A percentile compares a stretch with the other conserved stretches of the same genome.
phyloP scores from a whole-genome alignment of 352 stramenopile species.

The Phytophthora fragariae region DNA sequence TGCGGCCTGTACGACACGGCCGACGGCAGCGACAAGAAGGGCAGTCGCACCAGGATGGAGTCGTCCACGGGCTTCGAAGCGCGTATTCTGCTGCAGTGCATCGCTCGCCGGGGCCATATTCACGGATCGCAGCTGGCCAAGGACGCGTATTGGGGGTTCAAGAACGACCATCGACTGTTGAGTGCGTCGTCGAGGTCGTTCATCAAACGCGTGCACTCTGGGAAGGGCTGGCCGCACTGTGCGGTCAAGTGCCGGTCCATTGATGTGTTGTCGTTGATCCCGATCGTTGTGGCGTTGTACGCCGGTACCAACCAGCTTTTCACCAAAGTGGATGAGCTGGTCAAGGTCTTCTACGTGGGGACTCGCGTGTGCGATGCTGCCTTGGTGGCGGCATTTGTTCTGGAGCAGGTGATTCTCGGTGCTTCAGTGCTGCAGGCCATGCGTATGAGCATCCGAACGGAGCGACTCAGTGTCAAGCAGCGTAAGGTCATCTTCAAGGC shows the following conservation, averaged over 20 bases:
- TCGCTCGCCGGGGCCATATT: slow-evolving; percentile 73
- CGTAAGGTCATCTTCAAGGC: slow-evolving; percentile 88
- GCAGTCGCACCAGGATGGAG: slow-evolving; percentile 58
- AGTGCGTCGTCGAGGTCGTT: slow-evolving; percentile 76
- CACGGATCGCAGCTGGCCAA: slow-evolving; percentile 79
- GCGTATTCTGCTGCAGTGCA: slow-evolving; percentile 76
- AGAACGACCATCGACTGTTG: slow-evolving; percentile 79
- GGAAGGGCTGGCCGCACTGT: slow-evolving; percentile 77
- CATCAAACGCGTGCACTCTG: slow-evolving; percentile 78
- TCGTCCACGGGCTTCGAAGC: slow-evolving; percentile 83
- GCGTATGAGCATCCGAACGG: slow-evolving; percentile 85
- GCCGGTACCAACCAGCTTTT: slow-evolving; percentile 82
- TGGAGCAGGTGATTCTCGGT: slow-evolving; percentile 83
- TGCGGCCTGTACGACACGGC: slow-evolving; percentile 68
- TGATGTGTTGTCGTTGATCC: slow-evolving; percentile 78
- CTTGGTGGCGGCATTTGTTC: slow-evolving; percentile 76
- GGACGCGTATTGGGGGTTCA: slow-evolving; percentile 85
- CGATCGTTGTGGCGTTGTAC: slow-evolving; percentile 80
- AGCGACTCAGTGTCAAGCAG: slow-evolving; percentile 82
- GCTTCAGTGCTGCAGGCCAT: slow-evolving; percentile 82
- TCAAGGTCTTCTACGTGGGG: slow-evolving; percentile 83
- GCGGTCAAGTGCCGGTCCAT: slow-evolving; percentile 84
- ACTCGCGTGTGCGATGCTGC: slow-evolving; percentile 74
- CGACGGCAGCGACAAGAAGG: slow-evolving; percentile 46
- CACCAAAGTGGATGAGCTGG: slow-evolving; percentile 81